Percentiles rank a stretch among this genome's conserved stretches.
These are phyloP conservation scores for Ophiostoma australiae DNA, from an alignment of 2,329 filamentous ascomycete genomes.

Conservation along the genomic window DNA sequence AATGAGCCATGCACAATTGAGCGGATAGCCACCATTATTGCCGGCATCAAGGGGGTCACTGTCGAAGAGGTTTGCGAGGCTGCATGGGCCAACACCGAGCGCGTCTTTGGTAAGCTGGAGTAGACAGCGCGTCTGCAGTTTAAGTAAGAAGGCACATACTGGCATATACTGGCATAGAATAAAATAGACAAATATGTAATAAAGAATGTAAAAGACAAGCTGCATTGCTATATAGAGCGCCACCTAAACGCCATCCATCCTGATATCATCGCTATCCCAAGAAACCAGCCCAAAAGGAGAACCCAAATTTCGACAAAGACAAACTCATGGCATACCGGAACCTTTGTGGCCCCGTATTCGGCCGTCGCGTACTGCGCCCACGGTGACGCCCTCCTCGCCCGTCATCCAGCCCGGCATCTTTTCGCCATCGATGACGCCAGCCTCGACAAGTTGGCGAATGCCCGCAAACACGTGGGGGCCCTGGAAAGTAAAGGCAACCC, in stretches of 20 bases:
- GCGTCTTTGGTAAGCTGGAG: slow-evolving; percentile 59
- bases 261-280: slow-evolving; percentile 5
- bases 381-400: slow-evolving; percentile 75
- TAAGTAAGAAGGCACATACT: not conserved
- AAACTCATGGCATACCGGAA: slow-evolving; percentile 43
- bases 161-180: not conserved
- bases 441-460: slow-evolving; percentile 69
- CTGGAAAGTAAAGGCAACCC: slow-evolving; percentile 62
- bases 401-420: slow-evolving; percentile 89
- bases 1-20: slow-evolving; percentile 90
- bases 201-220: not conserved
- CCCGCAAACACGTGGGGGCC: slow-evolving; percentile 78
- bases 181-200: slow-evolving; percentile 3
- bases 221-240: not conserved
- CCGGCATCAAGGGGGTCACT: slow-evolving; percentile 72
- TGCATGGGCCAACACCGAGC: slow-evolving; percentile 75
- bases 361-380: slow-evolving; percentile 63
- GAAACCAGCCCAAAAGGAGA: not conserved
- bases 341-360: slow-evolving; percentile 57
- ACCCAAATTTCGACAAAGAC: not conserved
- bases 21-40: slow-evolving; percentile 82
- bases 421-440: slow-evolving; percentile 68
- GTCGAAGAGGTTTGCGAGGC: slow-evolving; percentile 82
- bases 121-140: not conserved
- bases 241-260: not conserved